Conservation (phyloP, 73 alveolate species). For the Tetrahymena malaccensis region DNA sequence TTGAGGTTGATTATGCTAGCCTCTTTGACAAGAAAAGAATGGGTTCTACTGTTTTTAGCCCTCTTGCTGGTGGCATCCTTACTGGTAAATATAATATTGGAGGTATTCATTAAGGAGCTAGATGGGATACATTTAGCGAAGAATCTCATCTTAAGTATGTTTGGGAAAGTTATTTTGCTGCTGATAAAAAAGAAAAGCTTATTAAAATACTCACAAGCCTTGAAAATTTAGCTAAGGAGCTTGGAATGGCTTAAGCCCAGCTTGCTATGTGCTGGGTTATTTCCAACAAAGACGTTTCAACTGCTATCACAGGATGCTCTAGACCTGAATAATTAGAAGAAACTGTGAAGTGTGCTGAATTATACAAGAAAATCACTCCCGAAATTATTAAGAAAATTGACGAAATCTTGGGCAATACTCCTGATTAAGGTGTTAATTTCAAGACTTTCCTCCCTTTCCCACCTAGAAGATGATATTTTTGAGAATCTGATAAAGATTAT, state of each 20-base stretch:
- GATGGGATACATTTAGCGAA: no score
- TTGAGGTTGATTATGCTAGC: no score
- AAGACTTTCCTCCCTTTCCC: conserved; percentile 22
- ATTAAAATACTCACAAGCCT: conserved; percentile 4
- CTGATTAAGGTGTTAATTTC: conserved; percentile 45
- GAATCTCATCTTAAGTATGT: not conserved
- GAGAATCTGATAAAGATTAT: no score
- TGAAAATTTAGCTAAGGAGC: conserved; percentile 48
- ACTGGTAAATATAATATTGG: no score
- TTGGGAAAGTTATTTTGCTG: not conserved
- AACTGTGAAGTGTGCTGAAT: conserved; percentile 64
- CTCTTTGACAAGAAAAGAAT: no score
- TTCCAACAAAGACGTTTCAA: conserved; percentile 63
- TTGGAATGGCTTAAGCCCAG: conserved; percentile 63
- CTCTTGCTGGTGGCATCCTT: no score
- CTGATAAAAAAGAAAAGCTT: not conserved
- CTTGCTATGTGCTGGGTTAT: conserved; percentile 90
- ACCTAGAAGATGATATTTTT: no score
- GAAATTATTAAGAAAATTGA: conserved; percentile 61
- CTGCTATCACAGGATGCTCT: conserved; percentile 80
- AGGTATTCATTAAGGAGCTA: no score
- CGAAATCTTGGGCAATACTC: conserved; percentile 43
- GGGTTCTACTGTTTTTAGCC: no score
- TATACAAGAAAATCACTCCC: conserved; percentile 49
- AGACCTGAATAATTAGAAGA: conserved; percentile 68